Evolutionary conservation across 306 rosid species (phyloP).

Genomic region (Vachellia pachyceras): DNA sequence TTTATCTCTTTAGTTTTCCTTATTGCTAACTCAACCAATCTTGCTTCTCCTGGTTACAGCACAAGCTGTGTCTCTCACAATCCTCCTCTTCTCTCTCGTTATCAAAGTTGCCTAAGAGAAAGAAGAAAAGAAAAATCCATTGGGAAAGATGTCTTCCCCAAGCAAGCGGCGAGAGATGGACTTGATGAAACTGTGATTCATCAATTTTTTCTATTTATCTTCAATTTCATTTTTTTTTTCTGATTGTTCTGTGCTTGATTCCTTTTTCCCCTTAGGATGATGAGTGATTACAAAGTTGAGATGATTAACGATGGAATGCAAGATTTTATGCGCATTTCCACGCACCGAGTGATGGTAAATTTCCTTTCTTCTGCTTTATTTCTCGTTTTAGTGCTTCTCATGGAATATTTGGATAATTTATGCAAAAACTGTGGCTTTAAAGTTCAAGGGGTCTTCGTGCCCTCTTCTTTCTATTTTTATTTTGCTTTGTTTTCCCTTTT

Average conservation of each 20-base stretch:
- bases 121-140: not conserved
- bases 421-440: constrained; percentile 13
- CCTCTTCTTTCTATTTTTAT: not conserved
- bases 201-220: not conserved
- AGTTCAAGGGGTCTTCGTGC: constrained; percentile 25
- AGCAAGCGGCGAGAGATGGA: constrained; percentile 76
- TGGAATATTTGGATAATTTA: constrained; percentile 12
- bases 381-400: constrained; percentile 6
- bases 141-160: constrained; percentile 56
- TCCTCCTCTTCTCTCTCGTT: constrained; percentile 20
- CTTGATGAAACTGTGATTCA: constrained; percentile 62
- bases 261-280: constrained; percentile 51
- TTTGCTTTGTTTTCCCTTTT: not conserved
- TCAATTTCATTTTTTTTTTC: constrained; percentile 38
- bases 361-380: not conserved
- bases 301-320: constrained; percentile 73
- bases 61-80: constrained; percentile 23
- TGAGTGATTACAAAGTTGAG: constrained; percentile 72
- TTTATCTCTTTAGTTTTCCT: not conserved
- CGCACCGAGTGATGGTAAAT: constrained; percentile 61
- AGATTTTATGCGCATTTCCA: constrained; percentile 63
- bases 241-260: constrained; percentile 23
- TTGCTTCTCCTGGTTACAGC: not conserved
- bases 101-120: not conserved
- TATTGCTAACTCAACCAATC: constrained; percentile 43